Evolutionary conservation across 2,329 filamentous ascomycete species (phyloP).

Genomic region (Trichoderma citrinoviride): DNA sequence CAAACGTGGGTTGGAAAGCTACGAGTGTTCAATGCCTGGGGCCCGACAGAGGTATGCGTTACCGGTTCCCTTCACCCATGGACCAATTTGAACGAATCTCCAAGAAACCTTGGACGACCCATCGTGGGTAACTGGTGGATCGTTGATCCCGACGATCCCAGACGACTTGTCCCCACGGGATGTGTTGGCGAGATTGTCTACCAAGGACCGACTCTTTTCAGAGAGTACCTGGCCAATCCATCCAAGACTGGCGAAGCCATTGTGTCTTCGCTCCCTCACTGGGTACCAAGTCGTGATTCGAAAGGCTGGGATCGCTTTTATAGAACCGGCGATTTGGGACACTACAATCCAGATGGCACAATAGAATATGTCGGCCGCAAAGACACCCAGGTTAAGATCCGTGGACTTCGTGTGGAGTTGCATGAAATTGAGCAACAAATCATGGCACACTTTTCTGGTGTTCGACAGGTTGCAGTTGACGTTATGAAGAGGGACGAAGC

Average conservation of each 20-base stretch:
- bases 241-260: neutral
- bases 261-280: constrained; percentile 28
- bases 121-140: constrained; percentile 14
- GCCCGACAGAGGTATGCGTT: constrained; percentile 16
- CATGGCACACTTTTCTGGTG: neutral
- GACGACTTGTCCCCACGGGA: neutral
- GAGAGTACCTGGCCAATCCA: constrained; percentile 1
- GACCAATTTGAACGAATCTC: neutral
- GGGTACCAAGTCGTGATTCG: constrained; percentile 26
- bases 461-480: neutral
- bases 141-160: constrained; percentile 8
- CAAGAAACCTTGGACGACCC: neutral
- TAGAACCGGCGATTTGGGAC: constrained; percentile 47
- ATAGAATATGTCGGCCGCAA: neutral
- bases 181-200: constrained; percentile 3
- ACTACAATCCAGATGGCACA: constrained; percentile 33
- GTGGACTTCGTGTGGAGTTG: constrained; percentile 7
- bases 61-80: constrained; percentile 6
- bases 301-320: constrained; percentile 33
- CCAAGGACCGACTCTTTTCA: neutral
- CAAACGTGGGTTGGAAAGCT: neutral
- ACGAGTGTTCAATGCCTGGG: constrained; percentile 10
- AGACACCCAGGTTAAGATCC: constrained; percentile 11
- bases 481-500: neutral
- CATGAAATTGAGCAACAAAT: constrained; percentile 14